Evolutionary conservation across 1,139 yeast species (phyloP).

Genomic region (Suhomyces bokatorum): DNA sequence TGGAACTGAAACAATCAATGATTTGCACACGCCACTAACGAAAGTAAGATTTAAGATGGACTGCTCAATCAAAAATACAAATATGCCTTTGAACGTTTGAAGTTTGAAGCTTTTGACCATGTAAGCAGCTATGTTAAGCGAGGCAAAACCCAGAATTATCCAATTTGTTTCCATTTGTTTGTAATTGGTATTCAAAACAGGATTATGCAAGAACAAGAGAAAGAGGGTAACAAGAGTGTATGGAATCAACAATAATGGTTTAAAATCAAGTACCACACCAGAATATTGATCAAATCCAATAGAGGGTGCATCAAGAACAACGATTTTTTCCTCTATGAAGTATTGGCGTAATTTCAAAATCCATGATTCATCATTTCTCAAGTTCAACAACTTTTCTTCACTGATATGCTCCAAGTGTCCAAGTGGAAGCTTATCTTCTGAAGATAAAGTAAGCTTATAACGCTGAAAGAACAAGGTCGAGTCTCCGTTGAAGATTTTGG

Average conservation of each 20-base stretch:
- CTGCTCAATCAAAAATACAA: constrained; percentile 37
- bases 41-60: background rate
- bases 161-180: constrained; percentile 22
- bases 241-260: constrained; percentile 29
- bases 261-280: constrained; percentile 36
- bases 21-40: background rate
- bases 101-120: constrained; percentile 34
- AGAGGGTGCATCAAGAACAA: constrained; percentile 19
- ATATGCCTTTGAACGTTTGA: constrained; percentile 46
- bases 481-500: constrained; percentile 6
- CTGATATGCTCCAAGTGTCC: constrained; percentile 23
- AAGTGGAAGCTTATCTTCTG: constrained; percentile 22
- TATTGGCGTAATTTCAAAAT: constrained; percentile 16
- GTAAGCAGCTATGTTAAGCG: constrained; percentile 36
- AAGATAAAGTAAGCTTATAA: constrained; percentile 23
- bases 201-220: constrained; percentile 25
- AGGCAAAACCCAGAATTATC: constrained; percentile 35
- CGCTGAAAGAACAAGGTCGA: constrained; percentile 19
- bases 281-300: constrained; percentile 22
- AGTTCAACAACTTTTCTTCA: constrained; percentile 9
- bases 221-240: constrained; percentile 20
- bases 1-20: constrained; percentile 36
- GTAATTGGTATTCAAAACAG: constrained; percentile 18
- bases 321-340: constrained; percentile 18
- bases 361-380: constrained; percentile 19